Base-by-base conservation (phyloP, 164 flowering plant genomes). In the Echeveria elegans region DNA sequence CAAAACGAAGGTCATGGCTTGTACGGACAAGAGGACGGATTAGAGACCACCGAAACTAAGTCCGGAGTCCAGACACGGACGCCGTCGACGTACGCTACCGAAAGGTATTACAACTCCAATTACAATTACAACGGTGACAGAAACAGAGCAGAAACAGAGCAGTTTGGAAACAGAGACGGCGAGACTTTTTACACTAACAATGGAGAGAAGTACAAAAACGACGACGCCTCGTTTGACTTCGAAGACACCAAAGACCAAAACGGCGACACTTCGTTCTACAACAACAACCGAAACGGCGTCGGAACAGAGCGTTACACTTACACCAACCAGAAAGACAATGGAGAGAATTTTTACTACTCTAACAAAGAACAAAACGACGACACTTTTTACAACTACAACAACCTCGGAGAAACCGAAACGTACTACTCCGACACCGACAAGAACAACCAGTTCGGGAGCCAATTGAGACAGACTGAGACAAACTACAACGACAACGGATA, bases 1-100 rank as follows among this genome's bases (percentile, higher is more conserved):
- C 65, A 63, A 63, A 40, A 63, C 21, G n/a, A n/a, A n/a, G 66
- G 66, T 6, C 38, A 32, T n/a, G 66, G 66, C 47, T 29, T 63
- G 45, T 63, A 32, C 45, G 66, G 66, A 7, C 45, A 63, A 15
- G 41, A 63, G 5, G 26, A 52, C 12, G 41, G 12, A 38, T 14
- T 8, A 14, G 41, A 38, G 6, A 38, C 41, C 58, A 52, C 28
- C 1, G 50, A 45, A 2, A 45, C 50, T 4, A 18, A 45, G 29
- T 7, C 47, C 29, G 66, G 65, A 9, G 40, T 36, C 47, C 66
- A 34, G 24, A 34, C 18, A 1, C 43, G 4, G 26, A 21, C 66
- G 6, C 29, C 47, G 15, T 29, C 18, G 34, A 63, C 41, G 9
- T 23, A 36, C 66, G 34, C 43, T 21, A 0, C 26, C 47, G 66